Evolutionary conservation across 1,284 basidiomycete genomes (phyloP).

Genomic region (Quambalaria eucalypti): DNA sequence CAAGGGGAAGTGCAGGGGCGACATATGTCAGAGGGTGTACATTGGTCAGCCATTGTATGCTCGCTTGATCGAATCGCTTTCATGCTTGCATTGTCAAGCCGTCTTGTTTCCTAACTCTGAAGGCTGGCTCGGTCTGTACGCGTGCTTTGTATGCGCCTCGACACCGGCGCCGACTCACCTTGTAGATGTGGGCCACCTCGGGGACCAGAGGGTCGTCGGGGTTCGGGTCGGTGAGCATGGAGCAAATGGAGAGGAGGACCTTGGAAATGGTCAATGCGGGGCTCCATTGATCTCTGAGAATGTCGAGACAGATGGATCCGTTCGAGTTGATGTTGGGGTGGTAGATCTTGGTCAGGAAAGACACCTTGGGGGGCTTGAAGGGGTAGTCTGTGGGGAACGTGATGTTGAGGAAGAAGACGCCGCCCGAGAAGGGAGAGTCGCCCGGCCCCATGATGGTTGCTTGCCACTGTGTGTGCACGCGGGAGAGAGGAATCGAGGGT

Average conservation of each 20-base stretch:
- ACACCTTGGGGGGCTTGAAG: constrained; percentile 81
- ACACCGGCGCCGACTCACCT: constrained; percentile 7
- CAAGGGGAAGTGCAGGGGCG: too few species aligned
- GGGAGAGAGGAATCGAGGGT: too few species aligned
- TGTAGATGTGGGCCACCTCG: constrained; percentile 45
- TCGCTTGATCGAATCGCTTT: too few species aligned
- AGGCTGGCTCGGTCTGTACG: too few species aligned
- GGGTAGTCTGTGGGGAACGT: constrained; percentile 56
- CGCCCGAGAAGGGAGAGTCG: constrained; percentile 89
- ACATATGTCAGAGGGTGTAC: too few species aligned
- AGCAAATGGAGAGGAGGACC: constrained; percentile 51
- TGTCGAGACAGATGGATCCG: constrained; percentile 96
- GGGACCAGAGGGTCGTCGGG: constrained; percentile 47
- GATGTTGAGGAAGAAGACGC: constrained; percentile 88
- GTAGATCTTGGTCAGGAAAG: constrained; percentile 88
- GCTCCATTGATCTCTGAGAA: constrained; percentile 68
- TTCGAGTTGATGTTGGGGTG: constrained; percentile 97
- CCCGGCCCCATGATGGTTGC: constrained; percentile 53
- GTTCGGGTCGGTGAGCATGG: constrained; percentile 47
- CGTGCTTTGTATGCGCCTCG: constrained; percentile 40
- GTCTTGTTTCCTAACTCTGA: too few species aligned
- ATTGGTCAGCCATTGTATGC: too few species aligned
- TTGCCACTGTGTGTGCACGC: constrained; percentile 41
- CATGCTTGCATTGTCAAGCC: too few species aligned
- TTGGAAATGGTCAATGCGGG: constrained; percentile 98